Percentiles rank a stretch among this genome's conserved stretches.
phyloP scores from a whole-genome alignment of 2,329 filamentous ascomycete genomes.

The Parascedosporium putredinis region DNA sequence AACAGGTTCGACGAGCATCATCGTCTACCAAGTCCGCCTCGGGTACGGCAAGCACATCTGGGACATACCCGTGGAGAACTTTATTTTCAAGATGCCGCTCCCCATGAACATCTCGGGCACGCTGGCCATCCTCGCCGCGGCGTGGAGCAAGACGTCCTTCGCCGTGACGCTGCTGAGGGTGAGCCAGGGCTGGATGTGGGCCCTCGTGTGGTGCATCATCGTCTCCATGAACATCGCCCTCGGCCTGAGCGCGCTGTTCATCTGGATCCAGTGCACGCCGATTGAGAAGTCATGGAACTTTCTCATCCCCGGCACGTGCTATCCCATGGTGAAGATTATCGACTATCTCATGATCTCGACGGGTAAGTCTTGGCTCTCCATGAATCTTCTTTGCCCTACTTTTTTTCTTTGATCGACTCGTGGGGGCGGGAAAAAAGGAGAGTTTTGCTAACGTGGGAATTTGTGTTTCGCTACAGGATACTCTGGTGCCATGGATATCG shows the following conservation, averaged over 20 bases:
- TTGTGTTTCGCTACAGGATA: too few species aligned
- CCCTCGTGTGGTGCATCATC: slow-evolving; percentile 18
- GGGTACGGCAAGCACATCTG: slow-evolving; percentile 14
- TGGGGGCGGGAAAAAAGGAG: slow-evolving; percentile 5
- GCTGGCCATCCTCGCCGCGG: slow-evolving; percentile 5
- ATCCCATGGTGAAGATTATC: slow-evolving; percentile 8
- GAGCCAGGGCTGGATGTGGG: slow-evolving; percentile 14
- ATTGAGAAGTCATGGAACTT: slow-evolving; percentile 17
- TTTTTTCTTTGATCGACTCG: slow-evolving; percentile 9
- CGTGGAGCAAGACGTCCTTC: slow-evolving; percentile 20
- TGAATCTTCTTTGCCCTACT: not conserved
- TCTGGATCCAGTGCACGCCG: slow-evolving; percentile 18
- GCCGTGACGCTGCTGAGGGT: slow-evolving; percentile 20
- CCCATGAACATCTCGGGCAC: slow-evolving; percentile 4
- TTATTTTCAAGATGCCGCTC: slow-evolving; percentile 7
- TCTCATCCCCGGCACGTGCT: slow-evolving; percentile 15
- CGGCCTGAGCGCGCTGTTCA: slow-evolving; percentile 14
- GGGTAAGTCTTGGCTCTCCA: too few species aligned
- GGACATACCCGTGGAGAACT: slow-evolving; percentile 8
- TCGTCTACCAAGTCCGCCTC: slow-evolving; percentile 7
- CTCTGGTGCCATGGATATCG: slow-evolving; percentile 14
- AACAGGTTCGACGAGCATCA: slow-evolving; percentile 1
- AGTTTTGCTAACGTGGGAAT: not conserved
- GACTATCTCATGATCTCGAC: slow-evolving; percentile 8
- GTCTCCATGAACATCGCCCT: slow-evolving; percentile 16